Percentiles rank a stretch among this genome's conserved stretches.
These are phyloP conservation scores for Dryas integrifolia DNA, from an alignment of 331 rosid species.

Conservation along the genomic window DNA sequence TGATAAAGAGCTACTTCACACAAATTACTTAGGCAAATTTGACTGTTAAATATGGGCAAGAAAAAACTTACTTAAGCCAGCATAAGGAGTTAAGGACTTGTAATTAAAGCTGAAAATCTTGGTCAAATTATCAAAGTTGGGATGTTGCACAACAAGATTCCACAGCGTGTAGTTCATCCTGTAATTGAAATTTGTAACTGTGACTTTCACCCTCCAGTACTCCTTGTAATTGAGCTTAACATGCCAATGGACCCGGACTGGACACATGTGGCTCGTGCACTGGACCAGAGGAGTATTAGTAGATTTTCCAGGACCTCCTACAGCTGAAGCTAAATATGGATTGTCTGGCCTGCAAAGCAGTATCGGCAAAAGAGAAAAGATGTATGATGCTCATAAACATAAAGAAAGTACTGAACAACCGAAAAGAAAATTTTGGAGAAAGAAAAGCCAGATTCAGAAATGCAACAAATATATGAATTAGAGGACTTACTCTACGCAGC, in stretches of 20 bases:
- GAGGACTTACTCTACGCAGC: conserved; percentile 75
- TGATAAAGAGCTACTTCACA: background rate
- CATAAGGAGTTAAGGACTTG: conserved; percentile 78
- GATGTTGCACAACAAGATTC: conserved; percentile 96
- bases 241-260: conserved; percentile 84
- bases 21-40: background rate
- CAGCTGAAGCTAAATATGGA: conserved; percentile 70
- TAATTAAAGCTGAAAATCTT: conserved; percentile 78
- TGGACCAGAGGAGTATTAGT: conserved; percentile 64
- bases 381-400: background rate
- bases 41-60: background rate
- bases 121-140: conserved; percentile 82
- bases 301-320: conserved; percentile 51
- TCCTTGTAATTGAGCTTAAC: conserved; percentile 91
- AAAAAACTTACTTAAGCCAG: conserved; percentile 73
- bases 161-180: conserved; percentile 87
- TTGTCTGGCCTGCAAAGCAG: conserved; percentile 51
- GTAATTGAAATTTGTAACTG: conserved; percentile 88
- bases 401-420: background rate
- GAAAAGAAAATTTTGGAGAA: background rate
- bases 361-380: conserved; percentile 11
- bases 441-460: conserved; percentile 10
- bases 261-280: conserved; percentile 93
- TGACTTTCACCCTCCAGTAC: conserved; percentile 90
- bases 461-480: conserved; percentile 14